Base-by-base conservation (phyloP, 2,329 filamentous ascomycete species). In the Colletotrichum orbiculare region DNA sequence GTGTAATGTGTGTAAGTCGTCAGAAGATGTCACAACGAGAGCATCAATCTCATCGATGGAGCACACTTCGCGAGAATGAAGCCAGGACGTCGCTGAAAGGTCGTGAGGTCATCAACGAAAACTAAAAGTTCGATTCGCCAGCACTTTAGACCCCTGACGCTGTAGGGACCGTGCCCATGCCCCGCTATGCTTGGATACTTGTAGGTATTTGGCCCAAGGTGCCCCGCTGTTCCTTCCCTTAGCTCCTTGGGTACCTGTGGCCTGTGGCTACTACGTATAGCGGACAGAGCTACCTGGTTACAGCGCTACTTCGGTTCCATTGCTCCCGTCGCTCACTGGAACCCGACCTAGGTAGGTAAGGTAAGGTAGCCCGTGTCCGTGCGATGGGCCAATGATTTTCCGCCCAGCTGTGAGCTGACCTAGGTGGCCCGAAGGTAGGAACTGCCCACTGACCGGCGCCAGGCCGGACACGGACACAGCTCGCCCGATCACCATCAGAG, bases 81-180 rank as follows among this genome's bases (percentile, higher is more conserved):
- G 13, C 55, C 42, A 43, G 60, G 54, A 47, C 17, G 47, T 56
- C 62, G 62, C 52, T 55, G 58, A 62, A 52, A 63, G 63, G 66
- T 67, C 66, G 66, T 67, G 66, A 67, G 66, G 66, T 67, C 66
- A 67, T 67, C 57, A 42, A 61, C 47, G 53, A 67, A 67, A 61
- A 60, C 64, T 67, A 60, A 60, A 50, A 65, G 56, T 46, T 67
- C 65, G 42, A 65, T 65, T 65, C 63, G 63, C 53, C 52, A 65
- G 47, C 47, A 56, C 59, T 63, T 34, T 65, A 38, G 43, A 64
- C 54, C 64, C 64, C 41, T 66, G 63, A 41, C 57, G 13, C 37
- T 45, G 42, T 35, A 41, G 49, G 54, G 60, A 45, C 64, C 54
- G 64, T 66, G 64, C 64, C 25, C 25, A 25, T 5, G 60, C 54